Evolutionary conservation across 1,284 basidiomycete species (phyloP), one percentile per base, ranked within the genome.

Genomic region (Baeospora myosura): DNA sequence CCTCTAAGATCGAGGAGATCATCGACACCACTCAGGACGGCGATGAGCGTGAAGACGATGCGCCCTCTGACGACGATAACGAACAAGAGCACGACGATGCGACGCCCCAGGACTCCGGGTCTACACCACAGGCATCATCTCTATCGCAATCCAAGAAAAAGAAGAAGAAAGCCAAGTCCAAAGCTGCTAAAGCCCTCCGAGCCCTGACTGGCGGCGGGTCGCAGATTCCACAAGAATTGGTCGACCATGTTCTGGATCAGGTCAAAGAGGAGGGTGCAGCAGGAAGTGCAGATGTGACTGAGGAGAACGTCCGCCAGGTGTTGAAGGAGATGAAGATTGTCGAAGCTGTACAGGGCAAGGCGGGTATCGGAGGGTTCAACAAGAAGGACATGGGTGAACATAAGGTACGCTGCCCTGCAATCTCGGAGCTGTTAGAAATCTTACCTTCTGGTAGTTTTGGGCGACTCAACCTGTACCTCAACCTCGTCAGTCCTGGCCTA

Each of bases 391-490:
- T 85, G 53, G 88, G 84, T 21, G 83, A 86, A 55, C 90, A 95
- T 62, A 95, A 95, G 72, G 90, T 88, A 50, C 43, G 44, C 29
- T 23, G 14, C 33, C 24, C 43, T 22, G 34, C 28, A 14, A n/a
- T 29, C 3, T 36, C 26, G 21, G 17, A 23, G 38, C 39, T 23
- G 35, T 42, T 20, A 20, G 35, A n/a, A n/a, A n/a, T n/a, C n/a
- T 41, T 20, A 44, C 38, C 42, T 33, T 43, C 45, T n/a, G n/a
- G 11, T 54, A 93, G 90, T 97, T 97, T 65, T 97, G 93, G 93
- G 79, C 72, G 32, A 96, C 93, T 3, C 93, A 97, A 63, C 96
- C 96, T 2, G 96, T 99, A 5, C 86, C 88, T 34, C 91, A 96
- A 57, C 65, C 78, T 46, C 87, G 85, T 81, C 54, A 51, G 61